Conservation (phyloP, 2,329 filamentous ascomycete species). For the Alternaria arborescens region DNA sequence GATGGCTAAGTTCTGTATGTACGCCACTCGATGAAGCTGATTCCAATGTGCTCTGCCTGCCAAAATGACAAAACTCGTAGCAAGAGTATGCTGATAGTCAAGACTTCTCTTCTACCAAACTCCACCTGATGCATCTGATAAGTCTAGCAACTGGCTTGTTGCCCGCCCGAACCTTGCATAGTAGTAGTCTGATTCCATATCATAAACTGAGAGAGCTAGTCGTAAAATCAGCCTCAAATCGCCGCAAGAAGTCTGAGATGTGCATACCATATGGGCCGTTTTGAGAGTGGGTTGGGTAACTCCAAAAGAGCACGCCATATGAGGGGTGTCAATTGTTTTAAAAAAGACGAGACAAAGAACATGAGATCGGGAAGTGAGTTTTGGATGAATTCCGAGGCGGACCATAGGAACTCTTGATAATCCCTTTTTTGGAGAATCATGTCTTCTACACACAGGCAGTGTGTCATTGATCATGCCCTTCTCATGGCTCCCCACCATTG, state of each 20-base stretch:
- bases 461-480: background rate
- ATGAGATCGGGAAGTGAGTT: too few relatives aligned
- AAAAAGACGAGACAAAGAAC: too few relatives aligned
- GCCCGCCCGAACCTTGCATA: background rate
- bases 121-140: background rate
- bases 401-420: too few relatives aligned
- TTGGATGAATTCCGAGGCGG: too few relatives aligned
- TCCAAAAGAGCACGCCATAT: too few relatives aligned
- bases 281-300: too few relatives aligned
- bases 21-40: too few relatives aligned
- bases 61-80: background rate
- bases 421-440: too few relatives aligned
- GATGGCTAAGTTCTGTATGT: background rate
- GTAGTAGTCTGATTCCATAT: background rate
- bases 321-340: too few relatives aligned
- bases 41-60: background rate
- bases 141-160: background rate
- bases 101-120: background rate
- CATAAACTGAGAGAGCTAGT: background rate
- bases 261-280: background rate
- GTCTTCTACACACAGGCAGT: background rate
- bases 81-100: background rate
- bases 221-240: too few relatives aligned
- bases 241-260: background rate
- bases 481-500: slow-evolving; percentile 12